Percentiles rank a stretch among this genome's conserved stretches.
Evolutionary conservation across 306 rosid genomes (phyloP).

Genomic region (Cicer pinnatifidum): DNA sequence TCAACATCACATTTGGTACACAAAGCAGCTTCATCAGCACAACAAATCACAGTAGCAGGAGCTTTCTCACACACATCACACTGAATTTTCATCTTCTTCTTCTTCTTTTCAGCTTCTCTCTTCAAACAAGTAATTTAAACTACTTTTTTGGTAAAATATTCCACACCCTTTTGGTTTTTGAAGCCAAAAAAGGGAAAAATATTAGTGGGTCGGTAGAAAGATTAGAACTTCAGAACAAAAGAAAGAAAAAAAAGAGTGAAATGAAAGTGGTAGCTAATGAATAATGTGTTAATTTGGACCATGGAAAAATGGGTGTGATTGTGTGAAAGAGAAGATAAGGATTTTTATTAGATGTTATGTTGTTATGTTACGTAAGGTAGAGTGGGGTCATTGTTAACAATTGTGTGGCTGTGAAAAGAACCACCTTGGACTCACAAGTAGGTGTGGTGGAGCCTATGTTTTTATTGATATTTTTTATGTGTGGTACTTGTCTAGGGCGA

Average conservation of each 20-base stretch:
- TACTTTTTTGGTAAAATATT: background rate
- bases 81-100: conserved; percentile 79
- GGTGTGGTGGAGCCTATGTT: conserved; percentile 35
- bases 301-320: conserved; percentile 34
- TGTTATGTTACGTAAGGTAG: background rate
- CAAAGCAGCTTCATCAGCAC: conserved; percentile 96
- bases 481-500: background rate
- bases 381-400: conserved; percentile 30
- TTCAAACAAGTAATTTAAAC: background rate
- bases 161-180: background rate
- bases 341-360: conserved; percentile 18
- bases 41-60: conserved; percentile 91
- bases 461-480: conserved; percentile 44
- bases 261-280: no score
- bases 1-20: conserved; percentile 91
- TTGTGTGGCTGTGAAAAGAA: conserved; percentile 50
- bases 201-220: background rate
- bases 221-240: background rate
- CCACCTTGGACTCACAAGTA: background rate
- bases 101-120: background rate
- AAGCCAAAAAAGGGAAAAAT: background rate
- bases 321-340: conserved; percentile 47
- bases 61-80: conserved; percentile 98
- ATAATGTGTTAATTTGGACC: background rate
- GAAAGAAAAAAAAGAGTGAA: background rate